Evolutionary conservation across 106 monocot genomes (phyloP), one percentile per base, ranked within the genome.

Genomic region (Dioscorea alata): DNA sequence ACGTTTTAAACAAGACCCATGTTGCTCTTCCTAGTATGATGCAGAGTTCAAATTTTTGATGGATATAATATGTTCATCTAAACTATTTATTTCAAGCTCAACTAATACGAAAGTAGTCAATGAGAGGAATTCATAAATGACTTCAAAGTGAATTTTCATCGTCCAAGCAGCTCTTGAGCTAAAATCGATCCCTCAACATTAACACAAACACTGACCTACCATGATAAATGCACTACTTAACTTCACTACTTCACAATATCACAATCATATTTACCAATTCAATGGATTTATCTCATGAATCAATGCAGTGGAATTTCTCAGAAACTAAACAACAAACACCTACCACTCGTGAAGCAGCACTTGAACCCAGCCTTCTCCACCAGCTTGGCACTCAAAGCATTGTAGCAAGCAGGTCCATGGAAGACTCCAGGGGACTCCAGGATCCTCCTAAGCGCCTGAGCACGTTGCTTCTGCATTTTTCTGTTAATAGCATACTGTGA

Each of bases 351-450:
- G 83, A 97, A 87, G 65, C 89, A 87, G 56, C 83, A 87, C 57
- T 51, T 19, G 65, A 99, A 99, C 4, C 90, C 92, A 10, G 97
- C 92, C 19, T 79, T 67, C 78, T 92, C 85, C 0, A 99, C 89
- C 32, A 99, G 97, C 76, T 81, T 92, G 13, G 92, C 97, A 42
- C 92, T 92, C 60, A 97, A 81, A 16, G 87, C 92, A 59, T 97
- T 92, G 65, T 85, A 92, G 77, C 86, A 89, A 1, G 89, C 92
- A 5, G 97, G 97, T 7, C 92, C 97, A 83, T 90, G 92, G 53
- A 89, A 87, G 64, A 79, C 79, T 33, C 97, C 97, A 0, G 97
- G 83, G 0, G 87, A 84, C 68, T 85, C 89, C 32, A 97, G 74
- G 31, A 97, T 60, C 65, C 65, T 69, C 76, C 97, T 64, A 42